Base-by-base conservation (phyloP, 2,329 filamentous ascomycete genomes). In the Pseudogymnoascus sp. region DNA sequence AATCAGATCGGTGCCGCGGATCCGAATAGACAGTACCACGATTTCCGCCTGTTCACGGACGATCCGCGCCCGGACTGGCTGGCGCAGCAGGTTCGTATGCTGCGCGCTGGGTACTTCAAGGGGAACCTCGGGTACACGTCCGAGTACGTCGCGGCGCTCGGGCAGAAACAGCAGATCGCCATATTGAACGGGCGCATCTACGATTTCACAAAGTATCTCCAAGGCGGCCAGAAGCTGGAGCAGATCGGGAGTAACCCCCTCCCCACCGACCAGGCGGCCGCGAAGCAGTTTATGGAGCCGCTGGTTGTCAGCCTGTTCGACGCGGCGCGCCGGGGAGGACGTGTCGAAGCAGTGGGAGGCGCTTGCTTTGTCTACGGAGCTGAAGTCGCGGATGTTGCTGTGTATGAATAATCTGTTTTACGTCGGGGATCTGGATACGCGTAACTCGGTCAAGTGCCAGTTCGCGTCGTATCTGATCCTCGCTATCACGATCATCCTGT, bases 401-500 rank as follows among this genome's bases (percentile, higher is more conserved):
- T 99, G 95, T 72, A 82, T 99, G 61, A 88, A 97, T 77, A 96
- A 97, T 69, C 82, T 99, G 38, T 99, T 97, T 79, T 97, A 95
- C 71, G 86, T 97, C 21, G 95, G 92, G 4, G 49, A 58, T 35
- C 8, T 58, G 49, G 49, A 58, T 18, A 58, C 49, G 49, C 86
- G 95, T 59, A 78, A 90, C 18, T 81, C 83, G 0, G 74, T 91
- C 1, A 84, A 81, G 67, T 99, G 95, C 74, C 86, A 90, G 69
- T 87, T 91, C 71, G 96, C 96, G 80, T 93, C 93, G 77, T 97
- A 91, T 76, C 87, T 97, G 66, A 80, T 99, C 63, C 79, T 97
- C 61, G 87, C 86, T 2, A 96, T 97, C 72, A 90, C 92, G n/a
- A 81, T 96, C 71, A 80, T 97, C 11, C 80, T 99, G 61, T 91